Base-by-base conservation (phyloP, 768 basidiomycete genomes). In the Lentinus brumalis region DNA sequence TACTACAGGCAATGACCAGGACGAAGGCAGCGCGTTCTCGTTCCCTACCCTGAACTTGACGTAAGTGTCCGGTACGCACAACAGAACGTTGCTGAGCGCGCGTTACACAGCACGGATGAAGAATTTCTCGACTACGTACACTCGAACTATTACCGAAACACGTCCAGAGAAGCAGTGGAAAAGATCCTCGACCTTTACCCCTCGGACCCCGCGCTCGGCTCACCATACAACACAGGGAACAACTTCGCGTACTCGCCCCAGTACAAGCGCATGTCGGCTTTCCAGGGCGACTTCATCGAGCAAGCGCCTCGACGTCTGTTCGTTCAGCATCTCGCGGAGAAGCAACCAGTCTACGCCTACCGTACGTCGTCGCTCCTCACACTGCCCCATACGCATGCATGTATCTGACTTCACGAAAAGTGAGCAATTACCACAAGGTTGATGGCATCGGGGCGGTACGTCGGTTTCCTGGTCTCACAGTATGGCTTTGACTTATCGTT, bases 261-360 rank as follows among this genome's bases (percentile, higher is more conserved):
- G 56, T 71, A 55, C 58, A 71, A 71, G 61, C 70, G 70, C 14
- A 60, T 69, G 21, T 61, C 69, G 0, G 69, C 70, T 0, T 65
- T 71, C 31, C 62, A 64, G 30, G 70, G 70, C 8, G 70, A 70
- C 49, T 60, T 50, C 53, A 39, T 66, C 8, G 62, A 67, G 30
- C 61, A 68, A n/a, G 68, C 65, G 1, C 70, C 69, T 3, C 50
- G 68, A 15, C 59, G 64, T 2, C 21, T 65, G 2, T 62, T 69
- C 16, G 8, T 50, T 6, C 30, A 52, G n/a, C 35, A 52, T 15
- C 53, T 54, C 30, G 40, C 59, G 1, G 56, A 32, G 4, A 59
- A 50, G 50, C 57, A 64, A 38, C 55, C 38, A 2, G 56, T 56
- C 30, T 66, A 46, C 3, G 39, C 55, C 8, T 63, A 50, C 58